phyloP scores from a whole-genome alignment of 1,139 yeast genomes.

The Hansenula sp. region DNA sequence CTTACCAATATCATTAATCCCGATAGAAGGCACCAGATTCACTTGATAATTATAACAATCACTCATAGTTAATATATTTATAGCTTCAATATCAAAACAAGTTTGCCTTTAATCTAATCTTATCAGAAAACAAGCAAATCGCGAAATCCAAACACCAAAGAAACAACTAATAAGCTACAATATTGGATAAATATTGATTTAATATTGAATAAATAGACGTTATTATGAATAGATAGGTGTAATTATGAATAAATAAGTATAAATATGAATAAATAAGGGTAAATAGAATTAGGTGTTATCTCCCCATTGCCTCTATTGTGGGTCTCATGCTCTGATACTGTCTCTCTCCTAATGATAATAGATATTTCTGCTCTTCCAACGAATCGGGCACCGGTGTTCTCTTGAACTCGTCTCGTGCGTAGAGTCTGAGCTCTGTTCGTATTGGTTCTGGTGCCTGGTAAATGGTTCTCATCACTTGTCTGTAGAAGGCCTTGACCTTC shows the following conservation, averaged over 20 bases:
- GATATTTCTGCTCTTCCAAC: neutral
- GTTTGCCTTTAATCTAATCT: no score
- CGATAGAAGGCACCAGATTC: neutral
- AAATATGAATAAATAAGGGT: no score
- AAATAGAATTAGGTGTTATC: no score
- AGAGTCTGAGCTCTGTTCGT: slow-evolving; percentile 1
- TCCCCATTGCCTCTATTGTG: no score
- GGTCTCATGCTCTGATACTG: neutral
- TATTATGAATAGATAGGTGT: no score
- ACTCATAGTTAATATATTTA: neutral
- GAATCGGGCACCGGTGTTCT: neutral
- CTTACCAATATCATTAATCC: neutral
- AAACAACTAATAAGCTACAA: no score
- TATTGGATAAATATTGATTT: no score
- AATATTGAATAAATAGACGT: no score
- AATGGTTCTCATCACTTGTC: slow-evolving; percentile 8
- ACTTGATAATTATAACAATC: neutral
- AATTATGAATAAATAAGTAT: no score
- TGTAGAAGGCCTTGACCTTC: slow-evolving; percentile 10
- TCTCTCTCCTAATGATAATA: neutral
- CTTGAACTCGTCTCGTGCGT: slow-evolving; percentile 8
- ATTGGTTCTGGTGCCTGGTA: slow-evolving; percentile 5
- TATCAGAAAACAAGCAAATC: no score
- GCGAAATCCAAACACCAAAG: no score
- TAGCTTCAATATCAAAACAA: no score